These are phyloP conservation scores for Candida cerambycidarum DNA, from an alignment of 805 yeast genomes.

Conservation along the genomic window DNA sequence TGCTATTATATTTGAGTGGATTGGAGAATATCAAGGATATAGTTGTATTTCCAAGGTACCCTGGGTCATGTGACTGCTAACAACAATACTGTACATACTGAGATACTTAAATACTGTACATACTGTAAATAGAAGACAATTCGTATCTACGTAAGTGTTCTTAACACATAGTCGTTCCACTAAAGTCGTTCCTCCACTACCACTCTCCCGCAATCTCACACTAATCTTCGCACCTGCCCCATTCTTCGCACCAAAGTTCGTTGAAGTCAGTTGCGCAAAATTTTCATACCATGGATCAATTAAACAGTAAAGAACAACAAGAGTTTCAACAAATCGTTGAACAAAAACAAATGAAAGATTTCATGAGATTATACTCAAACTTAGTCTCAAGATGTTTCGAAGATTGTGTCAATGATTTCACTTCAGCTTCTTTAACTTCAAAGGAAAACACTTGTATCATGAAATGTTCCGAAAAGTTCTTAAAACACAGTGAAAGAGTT, in stretches of 20 bases:
- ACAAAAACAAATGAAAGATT: conserved; percentile 97
- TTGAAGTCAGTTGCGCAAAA: background rate
- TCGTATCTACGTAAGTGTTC: too few species aligned
- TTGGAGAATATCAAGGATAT: conserved; percentile 83
- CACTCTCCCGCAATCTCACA: background rate
- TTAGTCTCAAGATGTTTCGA: conserved; percentile 95
- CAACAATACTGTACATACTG: too few species aligned
- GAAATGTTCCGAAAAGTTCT: conserved; percentile 95
- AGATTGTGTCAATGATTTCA: conserved; percentile 98
- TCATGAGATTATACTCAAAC: conserved; percentile 94
- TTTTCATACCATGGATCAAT: conserved; percentile 72
- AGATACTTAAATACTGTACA: too few species aligned
- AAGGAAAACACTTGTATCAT: conserved; percentile 84
- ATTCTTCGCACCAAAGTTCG: too few species aligned
- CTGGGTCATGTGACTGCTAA: conserved; percentile 37
- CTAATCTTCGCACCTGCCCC: conserved; percentile 2
- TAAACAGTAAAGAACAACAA: conserved; percentile 94
- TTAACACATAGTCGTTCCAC: too few species aligned
- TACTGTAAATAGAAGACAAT: background rate
- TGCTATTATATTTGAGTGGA: conserved; percentile 70
- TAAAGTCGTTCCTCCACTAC: too few species aligned
- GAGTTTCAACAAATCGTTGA: conserved; percentile 94
- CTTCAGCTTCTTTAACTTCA: conserved; percentile 80
- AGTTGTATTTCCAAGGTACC: conserved; percentile 81
- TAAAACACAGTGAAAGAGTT: conserved; percentile 96